These are phyloP conservation scores for Nymphaea colorata DNA, from an alignment of 164 flowering plant genomes.

Conservation along the genomic window DNA sequence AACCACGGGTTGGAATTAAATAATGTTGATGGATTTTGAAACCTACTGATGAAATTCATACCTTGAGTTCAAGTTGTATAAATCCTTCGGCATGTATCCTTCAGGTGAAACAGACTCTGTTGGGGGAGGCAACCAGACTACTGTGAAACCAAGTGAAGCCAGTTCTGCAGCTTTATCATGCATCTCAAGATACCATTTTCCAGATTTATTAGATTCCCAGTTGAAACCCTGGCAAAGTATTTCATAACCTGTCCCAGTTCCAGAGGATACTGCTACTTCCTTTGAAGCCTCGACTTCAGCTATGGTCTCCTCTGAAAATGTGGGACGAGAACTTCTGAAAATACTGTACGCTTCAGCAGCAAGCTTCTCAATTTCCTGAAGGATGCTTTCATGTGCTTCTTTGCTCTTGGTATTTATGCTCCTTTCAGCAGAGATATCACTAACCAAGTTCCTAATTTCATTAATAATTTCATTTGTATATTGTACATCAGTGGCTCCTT, in stretches of 20 bases:
- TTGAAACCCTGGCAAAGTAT: constrained; percentile 95
- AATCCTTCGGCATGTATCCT: constrained; percentile 97
- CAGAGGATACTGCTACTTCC: constrained; percentile 40
- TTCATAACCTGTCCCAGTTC: constrained; percentile 91
- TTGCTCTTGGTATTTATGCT: constrained; percentile 39
- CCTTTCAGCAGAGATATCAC: constrained; percentile 60
- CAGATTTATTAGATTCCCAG: constrained; percentile 97
- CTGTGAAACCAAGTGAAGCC: constrained; percentile 77
- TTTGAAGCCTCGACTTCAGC: constrained; percentile 23
- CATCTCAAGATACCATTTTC: constrained; percentile 85
- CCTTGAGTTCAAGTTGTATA: constrained; percentile 93
- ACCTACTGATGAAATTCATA: constrained; percentile 7
- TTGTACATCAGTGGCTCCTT: constrained; percentile 15
- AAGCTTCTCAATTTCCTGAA: constrained; percentile 88
- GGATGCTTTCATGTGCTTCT: constrained; percentile 63
- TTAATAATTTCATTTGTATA: constrained; percentile 65
- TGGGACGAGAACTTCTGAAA: constrained; percentile 55
- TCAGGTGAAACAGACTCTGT: constrained; percentile 97
- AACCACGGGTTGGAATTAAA: too few relatives aligned
- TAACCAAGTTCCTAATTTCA: constrained; percentile 70
- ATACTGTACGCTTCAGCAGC: constrained; percentile 99
- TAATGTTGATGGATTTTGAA: too few relatives aligned
- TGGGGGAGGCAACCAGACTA: constrained; percentile 93
- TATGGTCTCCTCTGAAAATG: constrained; percentile 36
- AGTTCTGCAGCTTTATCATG: constrained; percentile 53